Evolutionary conservation across 2,329 filamentous ascomycete genomes (phyloP), one percentile per base, ranked within the genome.

Genomic region (Sporothrix sp.): DNA sequence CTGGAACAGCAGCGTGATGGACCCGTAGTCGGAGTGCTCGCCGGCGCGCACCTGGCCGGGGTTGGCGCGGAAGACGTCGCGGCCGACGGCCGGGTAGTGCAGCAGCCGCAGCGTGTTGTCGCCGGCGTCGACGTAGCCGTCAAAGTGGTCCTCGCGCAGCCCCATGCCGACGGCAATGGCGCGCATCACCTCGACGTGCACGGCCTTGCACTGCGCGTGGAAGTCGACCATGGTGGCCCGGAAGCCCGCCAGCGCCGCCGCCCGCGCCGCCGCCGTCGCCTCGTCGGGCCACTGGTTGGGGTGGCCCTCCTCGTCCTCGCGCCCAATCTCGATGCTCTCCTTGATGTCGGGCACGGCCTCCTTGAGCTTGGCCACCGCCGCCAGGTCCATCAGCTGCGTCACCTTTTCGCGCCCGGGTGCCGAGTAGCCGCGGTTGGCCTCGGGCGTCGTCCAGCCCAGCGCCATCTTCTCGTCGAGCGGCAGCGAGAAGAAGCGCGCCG

Each of bases 151-250:
- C 60, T 82, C 76, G 0, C 81, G 76, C 14, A 93, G 70, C 0
- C 76, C 82, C 78, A 95, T 81, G 0, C 85, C 88, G n/a, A 91
- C 68, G 0, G 87, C 87, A 55, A 95, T 87, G 8, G 87, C 86
- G 4, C 84, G 73, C 87, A 95, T 94, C 18, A 95, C 77, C 56
- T 89, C 72, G 25, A 79, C 71, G 65, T 96, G 85, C 50, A 96
- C 65, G 13, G 68, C 63, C 64, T 88, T 86, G 66, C 88, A 94
- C 54, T 74, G 72, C n/a, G 74, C 73, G 58, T 84, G 85, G 66
- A 96, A 96, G 3, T 66, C 66, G 44, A 81, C 64, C 87, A 95
- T 95, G 16, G 74, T 75, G n/a, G 70, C 60, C 59, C 79, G 82
- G 70, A 94, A 94, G 0, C 74, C 75, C 9, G 59, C 60, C 39